phyloP scores from a whole-genome alignment of 495 filamentous ascomycete species.

The Entonaema liquescens region DNA sequence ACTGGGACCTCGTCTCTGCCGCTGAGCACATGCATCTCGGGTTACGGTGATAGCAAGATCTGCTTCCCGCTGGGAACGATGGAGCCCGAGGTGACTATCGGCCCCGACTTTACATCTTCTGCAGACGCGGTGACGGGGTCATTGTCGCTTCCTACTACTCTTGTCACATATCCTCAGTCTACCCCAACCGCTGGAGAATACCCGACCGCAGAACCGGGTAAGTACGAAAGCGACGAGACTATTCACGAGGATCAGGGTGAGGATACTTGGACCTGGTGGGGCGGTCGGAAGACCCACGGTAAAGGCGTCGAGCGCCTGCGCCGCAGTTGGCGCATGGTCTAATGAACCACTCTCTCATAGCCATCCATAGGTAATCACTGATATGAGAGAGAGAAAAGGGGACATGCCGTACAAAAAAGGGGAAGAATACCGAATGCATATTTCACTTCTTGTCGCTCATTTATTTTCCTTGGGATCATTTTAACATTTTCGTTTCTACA shows the following conservation, averaged over 20 bases:
- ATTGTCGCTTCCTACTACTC: conserved; percentile 20
- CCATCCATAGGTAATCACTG: too few species aligned
- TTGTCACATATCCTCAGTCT: conserved; percentile 15
- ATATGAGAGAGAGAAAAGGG: background rate
- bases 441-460: conserved; percentile 36
- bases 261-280: conserved; percentile 18
- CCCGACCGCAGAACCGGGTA: conserved; percentile 5
- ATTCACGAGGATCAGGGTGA: background rate
- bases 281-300: conserved; percentile 1
- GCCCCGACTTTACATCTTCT: conserved; percentile 3
- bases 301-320: conserved; percentile 16
- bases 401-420: conserved; percentile 33
- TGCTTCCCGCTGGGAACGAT: conserved; percentile 25
- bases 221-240: background rate
- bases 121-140: conserved; percentile 19
- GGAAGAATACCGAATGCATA: conserved; percentile 21
- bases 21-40: conserved; percentile 24
- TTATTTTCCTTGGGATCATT: conserved; percentile 15
- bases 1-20: conserved; percentile 17
- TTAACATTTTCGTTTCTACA: conserved; percentile 12
- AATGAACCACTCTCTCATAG: background rate
- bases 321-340: conserved; percentile 28
- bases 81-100: background rate
- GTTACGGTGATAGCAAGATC: conserved; percentile 23
- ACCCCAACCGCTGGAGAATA: conserved; percentile 15